Percentiles rank a stretch among this genome's conserved stretches.
Conservation (phyloP, 2,329 filamentous ascomycete species). For the Cladophialophora yegresii region DNA sequence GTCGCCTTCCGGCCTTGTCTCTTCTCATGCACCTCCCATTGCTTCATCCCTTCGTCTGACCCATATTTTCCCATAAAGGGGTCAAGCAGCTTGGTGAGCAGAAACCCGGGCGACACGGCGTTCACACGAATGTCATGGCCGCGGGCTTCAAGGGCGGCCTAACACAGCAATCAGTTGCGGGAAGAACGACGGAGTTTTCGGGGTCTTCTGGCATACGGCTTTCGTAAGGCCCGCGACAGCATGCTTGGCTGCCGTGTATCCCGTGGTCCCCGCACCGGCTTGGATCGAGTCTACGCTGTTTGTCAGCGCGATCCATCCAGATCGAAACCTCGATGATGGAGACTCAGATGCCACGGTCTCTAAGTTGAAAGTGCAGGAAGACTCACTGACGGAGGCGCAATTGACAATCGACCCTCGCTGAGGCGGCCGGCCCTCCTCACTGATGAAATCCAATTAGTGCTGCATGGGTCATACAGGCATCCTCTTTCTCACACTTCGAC, state of each 20-base stretch:
- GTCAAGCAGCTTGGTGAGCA: slow-evolving; percentile 31
- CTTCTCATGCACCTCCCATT: slow-evolving; percentile 26
- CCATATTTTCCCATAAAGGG: slow-evolving; percentile 21
- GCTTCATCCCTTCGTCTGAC: slow-evolving; percentile 8
- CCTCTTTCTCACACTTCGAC: slow-evolving; percentile 23
- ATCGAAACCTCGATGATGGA: neutral
- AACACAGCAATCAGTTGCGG: neutral
- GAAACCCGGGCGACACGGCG: slow-evolving; percentile 26
- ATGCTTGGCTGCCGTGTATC: slow-evolving; percentile 31
- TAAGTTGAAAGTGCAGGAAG: neutral
- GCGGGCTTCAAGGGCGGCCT: slow-evolving; percentile 26
- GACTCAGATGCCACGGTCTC: neutral
- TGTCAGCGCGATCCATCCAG: neutral
- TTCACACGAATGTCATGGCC: slow-evolving; percentile 20
- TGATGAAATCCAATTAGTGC: slow-evolving; percentile 1
- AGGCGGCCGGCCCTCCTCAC: slow-evolving; percentile 24
- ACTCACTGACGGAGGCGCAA: slow-evolving; percentile 30
- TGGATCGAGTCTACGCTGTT: slow-evolving; percentile 25
- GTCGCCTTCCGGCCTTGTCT: slow-evolving; percentile 29
- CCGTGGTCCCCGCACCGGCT: slow-evolving; percentile 26
- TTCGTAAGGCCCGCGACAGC: slow-evolving; percentile 32
- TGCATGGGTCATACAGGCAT: neutral
- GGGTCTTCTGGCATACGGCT: slow-evolving; percentile 15
- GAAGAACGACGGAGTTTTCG: neutral
- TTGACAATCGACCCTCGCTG: slow-evolving; percentile 49